Evolutionary conservation across 225 moss, liverwort and hornwort species (phyloP).

Genomic region (Asterella californica): DNA sequence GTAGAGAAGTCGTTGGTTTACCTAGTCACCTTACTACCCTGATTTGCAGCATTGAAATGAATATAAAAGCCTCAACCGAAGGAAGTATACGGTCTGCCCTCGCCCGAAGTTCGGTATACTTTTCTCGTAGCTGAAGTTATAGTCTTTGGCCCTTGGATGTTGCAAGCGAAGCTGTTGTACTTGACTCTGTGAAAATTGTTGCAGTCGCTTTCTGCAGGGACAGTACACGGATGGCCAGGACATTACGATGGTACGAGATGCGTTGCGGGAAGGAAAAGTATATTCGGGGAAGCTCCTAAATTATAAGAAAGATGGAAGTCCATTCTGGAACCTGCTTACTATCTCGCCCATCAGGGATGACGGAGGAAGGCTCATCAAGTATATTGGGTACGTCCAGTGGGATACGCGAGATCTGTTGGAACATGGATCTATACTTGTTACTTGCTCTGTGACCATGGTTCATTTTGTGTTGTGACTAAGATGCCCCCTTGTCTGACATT

Average conservation of each 20-base stretch:
- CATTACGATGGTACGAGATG: constrained; percentile 47
- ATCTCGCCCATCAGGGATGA: constrained; percentile 84
- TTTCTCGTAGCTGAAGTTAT: too few species aligned
- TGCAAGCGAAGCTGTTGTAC: neutral
- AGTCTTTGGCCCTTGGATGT: too few species aligned
- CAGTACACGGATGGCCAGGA: constrained; percentile 54
- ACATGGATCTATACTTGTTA: too few species aligned
- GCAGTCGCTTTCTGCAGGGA: constrained; percentile 57
- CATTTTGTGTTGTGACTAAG: too few species aligned
- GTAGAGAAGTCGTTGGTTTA: too few species aligned
- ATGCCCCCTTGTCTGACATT: too few species aligned
- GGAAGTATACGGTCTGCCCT: too few species aligned
- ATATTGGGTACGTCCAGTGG: constrained; percentile 53
- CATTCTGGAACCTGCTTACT: constrained; percentile 88
- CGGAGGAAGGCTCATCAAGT: constrained; percentile 67
- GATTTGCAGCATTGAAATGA: too few species aligned
- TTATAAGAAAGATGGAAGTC: constrained; percentile 75
- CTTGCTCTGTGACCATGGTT: too few species aligned
- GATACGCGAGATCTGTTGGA: neutral
- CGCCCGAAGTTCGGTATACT: too few species aligned
- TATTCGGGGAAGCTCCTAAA: constrained; percentile 71
- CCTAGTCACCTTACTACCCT: too few species aligned
- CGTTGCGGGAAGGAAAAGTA: constrained; percentile 47
- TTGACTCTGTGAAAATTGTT: neutral
- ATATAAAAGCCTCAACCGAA: too few species aligned